Conservation (phyloP, 2,329 filamentous ascomycete genomes). For the Alternaria solani region DNA sequence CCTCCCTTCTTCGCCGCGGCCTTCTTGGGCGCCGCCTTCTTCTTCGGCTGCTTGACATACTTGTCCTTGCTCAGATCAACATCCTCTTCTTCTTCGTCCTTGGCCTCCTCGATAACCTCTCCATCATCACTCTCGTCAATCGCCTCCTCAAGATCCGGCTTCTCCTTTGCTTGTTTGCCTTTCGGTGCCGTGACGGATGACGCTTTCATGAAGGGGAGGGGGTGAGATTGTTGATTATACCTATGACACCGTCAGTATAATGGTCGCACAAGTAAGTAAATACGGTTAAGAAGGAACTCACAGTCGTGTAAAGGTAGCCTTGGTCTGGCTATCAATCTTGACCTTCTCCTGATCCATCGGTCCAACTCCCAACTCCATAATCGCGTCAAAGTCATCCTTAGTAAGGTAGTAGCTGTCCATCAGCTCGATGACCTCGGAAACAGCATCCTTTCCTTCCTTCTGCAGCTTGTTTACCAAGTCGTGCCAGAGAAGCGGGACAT, state of each 20-base stretch:
- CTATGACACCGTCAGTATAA: conserved; percentile 55
- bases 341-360: conserved; percentile 78
- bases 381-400: conserved; percentile 91
- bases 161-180: conserved; percentile 70
- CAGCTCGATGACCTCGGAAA: conserved; percentile 84
- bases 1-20: conserved; percentile 58
- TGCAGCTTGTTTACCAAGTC: conserved; percentile 78
- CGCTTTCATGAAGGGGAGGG: conserved; percentile 95
- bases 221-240: conserved; percentile 87
- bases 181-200: conserved; percentile 77
- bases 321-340: conserved; percentile 84
- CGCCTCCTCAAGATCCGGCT: conserved; percentile 93
- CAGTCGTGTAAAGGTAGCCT: conserved; percentile 86
- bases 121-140: conserved; percentile 87
- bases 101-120: conserved; percentile 53
- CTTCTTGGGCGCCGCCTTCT: conserved; percentile 63
- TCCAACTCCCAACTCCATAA: conserved; percentile 89
- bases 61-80: conserved; percentile 93
- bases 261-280: neutral
- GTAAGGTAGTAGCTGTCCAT: conserved; percentile 99
- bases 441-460: conserved; percentile 79
- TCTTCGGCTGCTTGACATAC: conserved; percentile 92
- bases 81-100: conserved; percentile 76
- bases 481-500: conserved; percentile 87
- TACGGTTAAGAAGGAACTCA: conserved; percentile 60